phyloP scores from a whole-genome alignment of 768 basidiomycete genomes.

The Thelephora ganbajun region DNA sequence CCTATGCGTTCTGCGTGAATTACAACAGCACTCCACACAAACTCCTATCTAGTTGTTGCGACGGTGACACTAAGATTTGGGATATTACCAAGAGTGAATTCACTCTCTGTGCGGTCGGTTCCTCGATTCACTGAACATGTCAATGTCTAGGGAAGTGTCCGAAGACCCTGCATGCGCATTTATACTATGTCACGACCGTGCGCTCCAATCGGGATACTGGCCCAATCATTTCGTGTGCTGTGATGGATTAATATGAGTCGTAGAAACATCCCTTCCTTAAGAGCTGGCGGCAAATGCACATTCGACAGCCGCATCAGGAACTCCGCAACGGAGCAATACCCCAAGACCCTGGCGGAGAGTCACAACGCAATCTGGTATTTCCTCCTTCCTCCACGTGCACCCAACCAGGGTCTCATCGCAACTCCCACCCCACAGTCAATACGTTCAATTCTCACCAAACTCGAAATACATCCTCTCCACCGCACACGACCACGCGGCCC shows the following conservation, averaged over 20 bases:
- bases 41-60: constrained; percentile 84
- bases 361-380: constrained; percentile 74
- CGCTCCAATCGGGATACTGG: constrained; percentile 89
- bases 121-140: background rate
- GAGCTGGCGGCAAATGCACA: no score
- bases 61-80: constrained; percentile 90
- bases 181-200: constrained; percentile 89
- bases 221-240: constrained; percentile 85
- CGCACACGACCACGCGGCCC: constrained; percentile 84
- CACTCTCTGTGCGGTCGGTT: no score
- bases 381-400: background rate
- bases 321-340: no score
- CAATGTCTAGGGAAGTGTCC: no score
- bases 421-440: constrained; percentile 48
- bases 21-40: constrained; percentile 82
- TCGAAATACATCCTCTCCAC: constrained; percentile 90
- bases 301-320: constrained; percentile 96
- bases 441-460: constrained; percentile 90
- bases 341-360: constrained; percentile 88
- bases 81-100: constrained; percentile 62
- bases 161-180: no score
- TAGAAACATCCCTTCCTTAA: no score
- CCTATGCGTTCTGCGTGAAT: constrained; percentile 87
- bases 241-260: constrained; percentile 83
- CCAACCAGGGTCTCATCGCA: background rate